A percentile compares a stretch with the other conserved stretches of the same genome.
Conservation (phyloP, 202 grass and related monocot species). For the Zoysia matrella region DNA sequence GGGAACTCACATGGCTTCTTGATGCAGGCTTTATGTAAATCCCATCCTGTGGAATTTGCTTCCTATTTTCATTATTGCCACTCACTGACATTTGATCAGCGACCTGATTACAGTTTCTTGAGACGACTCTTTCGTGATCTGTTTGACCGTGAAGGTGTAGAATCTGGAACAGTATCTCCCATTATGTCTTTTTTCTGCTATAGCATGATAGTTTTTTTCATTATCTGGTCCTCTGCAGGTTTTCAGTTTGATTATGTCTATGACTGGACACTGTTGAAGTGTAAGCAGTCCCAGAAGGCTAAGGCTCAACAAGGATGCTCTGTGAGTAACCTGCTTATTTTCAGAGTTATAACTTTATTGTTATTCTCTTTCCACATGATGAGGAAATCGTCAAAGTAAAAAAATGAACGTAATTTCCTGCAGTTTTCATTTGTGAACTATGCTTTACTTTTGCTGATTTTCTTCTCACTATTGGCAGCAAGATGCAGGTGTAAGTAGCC, state of each 20-base stretch:
- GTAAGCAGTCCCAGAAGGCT: constrained; percentile 66
- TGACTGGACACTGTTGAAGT: constrained; percentile 75
- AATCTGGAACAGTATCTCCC: constrained; percentile 29
- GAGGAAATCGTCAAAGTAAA: constrained; percentile 3
- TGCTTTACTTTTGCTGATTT: constrained; percentile 36
- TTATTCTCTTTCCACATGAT: constrained; percentile 11
- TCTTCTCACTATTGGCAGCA: constrained; percentile 38
- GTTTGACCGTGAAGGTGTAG: constrained; percentile 68
- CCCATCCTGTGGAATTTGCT: constrained; percentile 68
- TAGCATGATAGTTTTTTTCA: constrained; percentile 11
- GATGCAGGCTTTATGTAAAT: constrained; percentile 69
- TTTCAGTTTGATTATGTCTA: constrained; percentile 72
- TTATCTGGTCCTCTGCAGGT: constrained; percentile 42
- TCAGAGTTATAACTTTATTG: background rate
- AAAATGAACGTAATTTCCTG: background rate
- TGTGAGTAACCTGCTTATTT: constrained; percentile 24
- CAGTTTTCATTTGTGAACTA: constrained; percentile 10
- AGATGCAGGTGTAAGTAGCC: constrained; percentile 58
- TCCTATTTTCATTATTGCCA: constrained; percentile 80
- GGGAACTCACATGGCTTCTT: constrained; percentile 24
- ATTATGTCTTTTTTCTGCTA: constrained; percentile 12
- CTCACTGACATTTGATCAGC: constrained; percentile 69
- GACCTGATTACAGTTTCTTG: constrained; percentile 68
- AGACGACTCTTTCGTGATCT: constrained; percentile 62
- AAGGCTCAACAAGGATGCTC: constrained; percentile 58